phyloP scores from a whole-genome alignment of 208 protist genomes.

The Acanthamoeba culbertsoni region DNA sequence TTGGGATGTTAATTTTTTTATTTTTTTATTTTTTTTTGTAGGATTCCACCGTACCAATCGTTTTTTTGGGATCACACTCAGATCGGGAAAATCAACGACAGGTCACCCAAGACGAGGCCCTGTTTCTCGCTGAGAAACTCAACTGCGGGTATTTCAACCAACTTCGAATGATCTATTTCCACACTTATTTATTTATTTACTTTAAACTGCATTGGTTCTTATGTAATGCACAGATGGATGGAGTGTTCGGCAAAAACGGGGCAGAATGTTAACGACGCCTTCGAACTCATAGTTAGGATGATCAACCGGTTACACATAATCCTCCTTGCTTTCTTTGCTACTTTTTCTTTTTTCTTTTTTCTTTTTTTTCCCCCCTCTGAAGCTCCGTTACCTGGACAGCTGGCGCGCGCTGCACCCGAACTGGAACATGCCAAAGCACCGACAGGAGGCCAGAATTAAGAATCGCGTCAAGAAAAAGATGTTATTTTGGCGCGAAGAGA shows the following conservation, averaged over 20 bases:
- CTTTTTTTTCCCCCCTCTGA: not conserved
- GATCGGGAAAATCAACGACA: not conserved
- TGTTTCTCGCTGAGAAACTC: not conserved
- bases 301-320: not conserved
- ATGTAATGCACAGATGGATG: not conserved
- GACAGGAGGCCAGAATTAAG: conserved; percentile 2
- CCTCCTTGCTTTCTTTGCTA: not conserved
- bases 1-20: no score
- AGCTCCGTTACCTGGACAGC: not conserved
- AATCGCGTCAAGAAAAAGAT: conserved; percentile 36
- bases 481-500: not conserved
- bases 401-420: not conserved
- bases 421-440: not conserved
- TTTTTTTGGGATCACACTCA: not conserved
- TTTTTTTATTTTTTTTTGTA: not conserved
- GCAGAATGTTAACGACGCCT: conserved; percentile 28
- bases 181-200: not conserved
- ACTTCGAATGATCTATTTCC: not conserved
- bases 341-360: not conserved
- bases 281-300: not conserved
- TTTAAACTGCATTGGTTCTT: no score
- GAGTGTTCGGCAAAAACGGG: not conserved
- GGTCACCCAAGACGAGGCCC: not conserved
- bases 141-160: conserved; percentile 24
- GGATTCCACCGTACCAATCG: not conserved